Base-by-base conservation (phyloP, 495 filamentous ascomycete genomes). In the Talaromyces thailandensis region DNA sequence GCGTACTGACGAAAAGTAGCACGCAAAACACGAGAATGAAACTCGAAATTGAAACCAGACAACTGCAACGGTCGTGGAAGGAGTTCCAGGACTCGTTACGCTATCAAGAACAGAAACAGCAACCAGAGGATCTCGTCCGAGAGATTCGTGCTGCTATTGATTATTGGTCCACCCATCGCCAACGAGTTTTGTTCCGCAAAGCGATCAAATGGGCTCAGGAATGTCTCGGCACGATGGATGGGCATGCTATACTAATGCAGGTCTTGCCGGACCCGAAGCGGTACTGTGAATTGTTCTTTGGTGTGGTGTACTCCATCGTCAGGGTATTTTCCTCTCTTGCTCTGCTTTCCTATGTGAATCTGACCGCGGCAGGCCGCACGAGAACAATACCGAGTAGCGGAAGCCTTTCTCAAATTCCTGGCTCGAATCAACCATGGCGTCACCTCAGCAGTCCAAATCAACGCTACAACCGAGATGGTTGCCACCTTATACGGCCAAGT, bases 11-110 rank as follows among this genome's bases (percentile, higher is more conserved):
- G 5, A 25, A 23, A 11, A 32, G n/a, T 5, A 14, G 35, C 61
- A 52, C 37, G 14, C 37, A 29, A 61, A 51, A 28, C 6, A 28
- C 59, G n/a, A 48, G 45, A 61, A 50, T 51, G 59, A 68, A 69
- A 63, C 73, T 81, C 55, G 77, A 81, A 63, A 68, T 78, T 61
- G 77, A 80, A 71, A 71, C 71, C 43, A 77, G 75, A 62, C 76
- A 78, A 66, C 67, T 81, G 31, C 71, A 67, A 32, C 69, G 72
- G 58, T 71, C 76, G 2, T 81, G 78, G 77, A 76, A 73, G 62
- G 59, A 69, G 16, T 78, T 81, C 60, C 70, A 74, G 32, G 69
- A 72, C 16, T 64, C 69, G 40, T 66, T 80, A 11, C 68, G 70
- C 2, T 62, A 69, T 23, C 64, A 71, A 18, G 69, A 77, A 52